These are phyloP conservation scores for Talaromyces sp. DNA, from an alignment of 2,329 filamentous ascomycete species.

Conservation along the genomic window DNA sequence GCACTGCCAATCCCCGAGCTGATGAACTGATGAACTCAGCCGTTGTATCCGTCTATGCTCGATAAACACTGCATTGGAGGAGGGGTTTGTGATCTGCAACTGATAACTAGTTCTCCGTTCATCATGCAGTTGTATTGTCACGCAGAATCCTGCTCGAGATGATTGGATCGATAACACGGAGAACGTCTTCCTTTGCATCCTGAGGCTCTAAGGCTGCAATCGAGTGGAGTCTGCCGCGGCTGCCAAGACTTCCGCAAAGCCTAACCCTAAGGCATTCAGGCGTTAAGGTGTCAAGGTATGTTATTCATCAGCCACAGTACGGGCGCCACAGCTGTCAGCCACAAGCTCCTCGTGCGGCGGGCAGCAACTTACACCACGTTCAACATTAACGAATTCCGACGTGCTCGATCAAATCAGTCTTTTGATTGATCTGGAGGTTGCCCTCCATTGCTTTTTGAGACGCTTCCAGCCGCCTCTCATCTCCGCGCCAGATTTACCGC, in stretches of 20 bases:
- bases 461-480: background rate
- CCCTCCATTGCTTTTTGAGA: slow-evolving; percentile 2
- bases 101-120: background rate
- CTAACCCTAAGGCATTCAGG: slow-evolving; percentile 1
- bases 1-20: background rate
- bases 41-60: background rate
- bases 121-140: background rate
- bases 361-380: slow-evolving; percentile 22
- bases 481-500: background rate
- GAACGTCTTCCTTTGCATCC: background rate
- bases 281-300: background rate
- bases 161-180: too few species aligned
- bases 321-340: slow-evolving; percentile 9
- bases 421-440: slow-evolving; percentile 6
- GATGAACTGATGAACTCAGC: background rate
- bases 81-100: background rate
- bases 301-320: background rate
- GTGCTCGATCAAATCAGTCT: background rate
- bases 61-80: background rate
- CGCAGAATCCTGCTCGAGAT: background rate
- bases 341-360: slow-evolving; percentile 9
- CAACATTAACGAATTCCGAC: slow-evolving; percentile 18
- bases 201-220: slow-evolving; percentile 11
- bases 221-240: background rate
- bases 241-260: background rate